Percentiles rank a stretch among this genome's conserved stretches.
These are phyloP conservation scores for Diaporthe longicolla DNA, from an alignment of 2,329 filamentous ascomycete species.

Conservation along the genomic window DNA sequence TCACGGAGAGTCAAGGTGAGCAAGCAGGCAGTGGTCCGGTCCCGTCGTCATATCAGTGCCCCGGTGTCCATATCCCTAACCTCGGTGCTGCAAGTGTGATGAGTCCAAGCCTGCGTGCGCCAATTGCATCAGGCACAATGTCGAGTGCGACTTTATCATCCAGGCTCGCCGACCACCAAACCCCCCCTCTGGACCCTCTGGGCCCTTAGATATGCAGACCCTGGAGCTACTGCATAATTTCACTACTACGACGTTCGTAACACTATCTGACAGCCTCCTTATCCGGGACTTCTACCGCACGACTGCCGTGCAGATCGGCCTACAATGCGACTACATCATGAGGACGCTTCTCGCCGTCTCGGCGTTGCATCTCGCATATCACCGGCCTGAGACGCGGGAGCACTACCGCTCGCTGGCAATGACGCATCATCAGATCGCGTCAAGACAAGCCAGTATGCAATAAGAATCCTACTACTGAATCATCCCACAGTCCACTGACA, in stretches of 20 bases:
- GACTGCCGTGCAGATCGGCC: not conserved
- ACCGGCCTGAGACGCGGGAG: not conserved
- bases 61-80: not conserved
- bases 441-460: not conserved
- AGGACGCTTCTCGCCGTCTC: not conserved
- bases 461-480: not conserved
- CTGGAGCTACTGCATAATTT: constrained; percentile 15
- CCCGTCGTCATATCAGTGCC: accelerated
- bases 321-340: constrained; percentile 15
- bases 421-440: constrained; percentile 1
- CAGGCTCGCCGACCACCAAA: not conserved
- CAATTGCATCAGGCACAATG: constrained; percentile 4
- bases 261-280: not conserved
- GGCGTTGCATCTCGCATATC: not conserved
- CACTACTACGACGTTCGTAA: constrained; percentile 1
- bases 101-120: constrained; percentile 4
- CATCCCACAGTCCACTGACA: not conserved
- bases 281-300: constrained; percentile 11
- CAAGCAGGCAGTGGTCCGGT: not conserved
- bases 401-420: constrained; percentile 9
- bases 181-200: not conserved
- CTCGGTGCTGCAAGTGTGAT: not conserved
- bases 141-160: constrained; percentile 9
- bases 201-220: not conserved
- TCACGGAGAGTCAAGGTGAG: constrained; percentile 14